These are phyloP conservation scores for Rubia tinctorum DNA, from an alignment of 305 asterid genomes.

Conservation along the genomic window DNA sequence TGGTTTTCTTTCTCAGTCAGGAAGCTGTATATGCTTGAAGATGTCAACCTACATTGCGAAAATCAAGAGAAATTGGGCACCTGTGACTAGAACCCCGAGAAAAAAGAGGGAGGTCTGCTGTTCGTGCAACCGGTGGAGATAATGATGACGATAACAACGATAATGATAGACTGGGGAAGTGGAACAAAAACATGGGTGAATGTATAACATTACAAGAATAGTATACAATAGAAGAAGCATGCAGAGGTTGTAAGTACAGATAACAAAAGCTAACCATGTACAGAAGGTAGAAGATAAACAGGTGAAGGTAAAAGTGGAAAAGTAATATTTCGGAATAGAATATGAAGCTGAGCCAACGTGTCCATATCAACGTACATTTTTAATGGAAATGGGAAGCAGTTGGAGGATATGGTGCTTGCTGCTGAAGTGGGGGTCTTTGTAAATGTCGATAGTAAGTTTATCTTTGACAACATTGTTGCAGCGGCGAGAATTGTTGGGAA, in stretches of 20 bases:
- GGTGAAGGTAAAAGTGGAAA: constrained; percentile 16
- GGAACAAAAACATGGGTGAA: constrained; percentile 36
- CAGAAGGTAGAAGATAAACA: constrained; percentile 40
- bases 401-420: constrained; percentile 86
- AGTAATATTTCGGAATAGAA: neutral
- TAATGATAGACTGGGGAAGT: constrained; percentile 53
- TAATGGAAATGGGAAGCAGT: constrained; percentile 81
- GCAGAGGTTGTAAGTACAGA: constrained; percentile 71
- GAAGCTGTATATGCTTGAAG: no score
- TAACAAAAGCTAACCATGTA: constrained; percentile 68
- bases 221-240: constrained; percentile 48
- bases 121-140: constrained; percentile 37
- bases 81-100: no score
- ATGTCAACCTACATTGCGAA: no score
- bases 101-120: constrained; percentile 27
- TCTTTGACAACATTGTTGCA: constrained; percentile 74
- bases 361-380: constrained; percentile 71
- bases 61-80: no score
- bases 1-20: no score
- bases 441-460: constrained; percentile 87
- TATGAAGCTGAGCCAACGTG: constrained; percentile 6
- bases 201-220: constrained; percentile 42
- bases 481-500: constrained; percentile 75
- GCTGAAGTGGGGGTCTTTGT: constrained; percentile 85
- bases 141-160: constrained; percentile 20